These are phyloP conservation scores for Scheffersomyces cryptocercus DNA, from an alignment of 1,139 yeast genomes.

Conservation along the genomic window DNA sequence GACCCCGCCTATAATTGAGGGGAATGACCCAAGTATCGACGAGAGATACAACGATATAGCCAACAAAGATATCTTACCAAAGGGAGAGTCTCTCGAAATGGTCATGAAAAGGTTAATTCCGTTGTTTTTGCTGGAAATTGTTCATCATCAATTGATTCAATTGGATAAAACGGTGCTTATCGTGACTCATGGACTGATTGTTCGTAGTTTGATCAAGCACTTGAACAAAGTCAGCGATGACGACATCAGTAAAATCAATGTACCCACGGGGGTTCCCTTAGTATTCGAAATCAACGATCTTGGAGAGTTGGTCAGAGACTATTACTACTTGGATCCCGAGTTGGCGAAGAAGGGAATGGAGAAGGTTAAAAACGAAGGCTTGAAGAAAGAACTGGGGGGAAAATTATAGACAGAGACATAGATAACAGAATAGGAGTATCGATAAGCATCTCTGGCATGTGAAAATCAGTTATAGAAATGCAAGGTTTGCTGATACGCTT, in stretches of 20 bases:
- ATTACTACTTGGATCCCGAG: slow-evolving; percentile 69
- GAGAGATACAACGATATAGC: slow-evolving; percentile 40
- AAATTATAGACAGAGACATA: neutral
- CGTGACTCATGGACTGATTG: slow-evolving; percentile 78
- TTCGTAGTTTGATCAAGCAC: slow-evolving; percentile 64
- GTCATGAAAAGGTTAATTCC: slow-evolving; percentile 65
- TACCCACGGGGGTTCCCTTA: slow-evolving; percentile 78
- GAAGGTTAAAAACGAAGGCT: slow-evolving; percentile 63
- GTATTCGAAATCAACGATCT: slow-evolving; percentile 53
- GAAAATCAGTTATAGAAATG: slow-evolving; percentile 5
- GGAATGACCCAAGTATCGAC: slow-evolving; percentile 41
- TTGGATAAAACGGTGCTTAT: slow-evolving; percentile 53
- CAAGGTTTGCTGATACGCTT: no score
- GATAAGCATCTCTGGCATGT: slow-evolving; percentile 2
- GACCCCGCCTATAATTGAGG: slow-evolving; percentile 56
- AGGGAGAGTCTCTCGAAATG: slow-evolving; percentile 69
- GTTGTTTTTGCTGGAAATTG: slow-evolving; percentile 46
- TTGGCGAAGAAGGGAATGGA: slow-evolving; percentile 65
- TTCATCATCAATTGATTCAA: slow-evolving; percentile 29
- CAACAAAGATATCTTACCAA: slow-evolving; percentile 43
- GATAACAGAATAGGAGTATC: neutral
- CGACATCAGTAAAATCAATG: slow-evolving; percentile 66
- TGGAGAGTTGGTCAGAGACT: slow-evolving; percentile 44
- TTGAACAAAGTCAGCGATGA: slow-evolving; percentile 57
- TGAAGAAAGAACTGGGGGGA: slow-evolving; percentile 5